Evolutionary conservation across 352 stramenopile genomes (phyloP).

Genomic region (Globisporangium paddicum): DNA sequence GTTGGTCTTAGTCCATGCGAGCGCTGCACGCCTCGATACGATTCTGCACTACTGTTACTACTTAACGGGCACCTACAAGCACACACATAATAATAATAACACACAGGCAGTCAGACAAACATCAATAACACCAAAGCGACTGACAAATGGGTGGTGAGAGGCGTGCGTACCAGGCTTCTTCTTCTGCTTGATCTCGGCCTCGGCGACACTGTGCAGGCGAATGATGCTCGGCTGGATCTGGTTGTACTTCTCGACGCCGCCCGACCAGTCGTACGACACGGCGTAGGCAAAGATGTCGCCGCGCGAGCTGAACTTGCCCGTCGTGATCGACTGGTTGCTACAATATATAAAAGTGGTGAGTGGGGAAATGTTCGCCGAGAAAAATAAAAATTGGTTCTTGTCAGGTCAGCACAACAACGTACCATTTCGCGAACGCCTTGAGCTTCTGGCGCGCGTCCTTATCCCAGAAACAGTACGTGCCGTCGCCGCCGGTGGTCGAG

Average conservation of each 20-base stretch:
- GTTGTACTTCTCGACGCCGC: conserved; percentile 90
- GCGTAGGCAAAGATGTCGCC: conserved; percentile 96
- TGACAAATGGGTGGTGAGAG: neutral
- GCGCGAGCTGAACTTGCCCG: conserved; percentile 90
- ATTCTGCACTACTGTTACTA: conserved; percentile 8
- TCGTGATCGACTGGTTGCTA: conserved; percentile 88
- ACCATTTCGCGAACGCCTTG: conserved; percentile 87
- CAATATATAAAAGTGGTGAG: neutral
- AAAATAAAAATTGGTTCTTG: neutral
- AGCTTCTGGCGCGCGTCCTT: conserved; percentile 97
- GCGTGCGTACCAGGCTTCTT: conserved; percentile 75
- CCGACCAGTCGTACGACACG: conserved; percentile 97
- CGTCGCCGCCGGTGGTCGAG: conserved; percentile 93
- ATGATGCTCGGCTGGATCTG: conserved; percentile 88
- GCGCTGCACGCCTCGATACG: neutral
- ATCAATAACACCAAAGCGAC: too few species aligned
- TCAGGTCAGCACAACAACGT: conserved; percentile 15
- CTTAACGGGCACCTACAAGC: conserved; percentile 10
- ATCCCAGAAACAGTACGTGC: conserved; percentile 98
- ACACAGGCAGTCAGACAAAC: neutral
- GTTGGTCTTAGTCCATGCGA: neutral
- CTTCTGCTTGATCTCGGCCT: conserved; percentile 95
- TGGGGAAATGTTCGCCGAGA: neutral
- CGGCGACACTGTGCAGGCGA: conserved; percentile 88
- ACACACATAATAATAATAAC: neutral